A percentile compares a stretch with the other conserved stretches of the same genome.
Conservation (phyloP, 495 filamentous ascomycete genomes). For the Neurospora terricola region DNA sequence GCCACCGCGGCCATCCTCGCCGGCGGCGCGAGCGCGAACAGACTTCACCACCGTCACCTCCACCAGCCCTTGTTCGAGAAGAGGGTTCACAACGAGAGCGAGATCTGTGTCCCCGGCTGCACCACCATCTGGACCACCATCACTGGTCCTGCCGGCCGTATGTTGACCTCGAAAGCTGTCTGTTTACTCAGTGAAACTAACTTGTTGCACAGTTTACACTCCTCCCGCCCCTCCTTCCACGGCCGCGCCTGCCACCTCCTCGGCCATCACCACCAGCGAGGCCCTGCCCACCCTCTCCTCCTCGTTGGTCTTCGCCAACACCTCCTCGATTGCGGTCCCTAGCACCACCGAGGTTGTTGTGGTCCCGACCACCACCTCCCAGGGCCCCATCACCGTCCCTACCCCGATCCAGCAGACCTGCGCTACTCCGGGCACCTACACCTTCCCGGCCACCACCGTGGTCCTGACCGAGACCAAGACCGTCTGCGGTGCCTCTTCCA, state of each 20-base stretch:
- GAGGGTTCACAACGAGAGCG: slow-evolving; percentile 29
- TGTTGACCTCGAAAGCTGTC: slow-evolving; percentile 15
- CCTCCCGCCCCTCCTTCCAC: slow-evolving; percentile 27
- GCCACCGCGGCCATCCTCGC: slow-evolving; percentile 53
- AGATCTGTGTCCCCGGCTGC: slow-evolving; percentile 50
- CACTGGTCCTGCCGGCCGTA: slow-evolving; percentile 51
- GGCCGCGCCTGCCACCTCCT: slow-evolving; percentile 13
- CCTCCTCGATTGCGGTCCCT: slow-evolving; percentile 3
- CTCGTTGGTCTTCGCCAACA: not conserved
- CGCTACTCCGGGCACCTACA: slow-evolving; percentile 66
- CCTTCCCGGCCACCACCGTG: slow-evolving; percentile 67
- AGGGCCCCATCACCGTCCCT: slow-evolving; percentile 41
- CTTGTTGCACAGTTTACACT: slow-evolving; percentile 13
- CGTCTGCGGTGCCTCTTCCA: slow-evolving; percentile 54
- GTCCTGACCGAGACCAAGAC: slow-evolving; percentile 56
- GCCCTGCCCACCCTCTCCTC: not conserved
- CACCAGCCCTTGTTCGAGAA: slow-evolving; percentile 52
- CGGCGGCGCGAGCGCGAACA: slow-evolving; percentile 47
- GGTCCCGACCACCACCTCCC: slow-evolving; percentile 15
- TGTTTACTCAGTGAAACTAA: not conserved
- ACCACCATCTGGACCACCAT: slow-evolving; percentile 53
- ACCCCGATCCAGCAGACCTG: slow-evolving; percentile 57
- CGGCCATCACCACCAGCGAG: not conserved
- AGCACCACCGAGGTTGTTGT: slow-evolving; percentile 8
- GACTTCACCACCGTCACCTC: slow-evolving; percentile 47